Percentiles rank a stretch among this genome's conserved stretches.
Conservation (phyloP, 75 land plant genomes). For the Selaginella moellendorffii region DNA sequence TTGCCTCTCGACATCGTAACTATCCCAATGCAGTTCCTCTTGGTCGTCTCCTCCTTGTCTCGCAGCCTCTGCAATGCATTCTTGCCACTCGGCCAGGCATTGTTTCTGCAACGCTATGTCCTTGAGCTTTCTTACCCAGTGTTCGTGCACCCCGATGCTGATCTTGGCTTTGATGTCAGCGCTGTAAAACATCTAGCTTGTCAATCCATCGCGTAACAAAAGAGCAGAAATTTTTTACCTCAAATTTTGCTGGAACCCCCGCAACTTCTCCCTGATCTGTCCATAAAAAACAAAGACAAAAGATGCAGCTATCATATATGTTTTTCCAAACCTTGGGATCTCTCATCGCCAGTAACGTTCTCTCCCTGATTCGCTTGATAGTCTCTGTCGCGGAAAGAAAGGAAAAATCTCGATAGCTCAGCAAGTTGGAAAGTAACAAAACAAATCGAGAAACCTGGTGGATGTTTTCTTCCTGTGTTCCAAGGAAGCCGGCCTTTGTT, state of each 20-base stretch:
- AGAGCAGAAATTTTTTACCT: slow-evolving; percentile 8
- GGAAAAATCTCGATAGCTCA: too few species aligned
- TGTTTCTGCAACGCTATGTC: slow-evolving; percentile 19
- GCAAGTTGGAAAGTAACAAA: too few species aligned
- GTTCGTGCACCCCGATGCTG: slow-evolving; percentile 20
- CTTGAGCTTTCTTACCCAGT: slow-evolving; percentile 36
- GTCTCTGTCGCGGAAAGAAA: slow-evolving; percentile 38
- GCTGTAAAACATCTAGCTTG: slow-evolving; percentile 20
- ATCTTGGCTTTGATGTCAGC: slow-evolving; percentile 44
- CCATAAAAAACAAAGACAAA: background rate
- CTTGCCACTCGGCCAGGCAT: slow-evolving; percentile 39
- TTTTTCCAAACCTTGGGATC: slow-evolving; percentile 67
- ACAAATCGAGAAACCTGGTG: slow-evolving; percentile 19
- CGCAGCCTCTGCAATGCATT: slow-evolving; percentile 53
- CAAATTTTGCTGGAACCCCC: background rate
- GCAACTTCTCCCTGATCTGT: slow-evolving; percentile 23
- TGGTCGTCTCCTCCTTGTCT: slow-evolving; percentile 44
- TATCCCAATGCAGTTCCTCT: slow-evolving; percentile 59
- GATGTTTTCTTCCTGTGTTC: slow-evolving; percentile 88
- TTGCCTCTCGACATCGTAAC: slow-evolving; percentile 15
- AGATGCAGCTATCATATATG: background rate
- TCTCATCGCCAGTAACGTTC: slow-evolving; percentile 50
- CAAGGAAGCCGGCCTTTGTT: slow-evolving; percentile 83
- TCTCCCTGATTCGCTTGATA: slow-evolving; percentile 42
- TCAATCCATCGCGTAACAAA: background rate